A percentile compares a stretch with the other conserved stretches of the same genome.
Evolutionary conservation across 306 rosid species (phyloP).

Genomic region (Dalbergia cochinchinensis): DNA sequence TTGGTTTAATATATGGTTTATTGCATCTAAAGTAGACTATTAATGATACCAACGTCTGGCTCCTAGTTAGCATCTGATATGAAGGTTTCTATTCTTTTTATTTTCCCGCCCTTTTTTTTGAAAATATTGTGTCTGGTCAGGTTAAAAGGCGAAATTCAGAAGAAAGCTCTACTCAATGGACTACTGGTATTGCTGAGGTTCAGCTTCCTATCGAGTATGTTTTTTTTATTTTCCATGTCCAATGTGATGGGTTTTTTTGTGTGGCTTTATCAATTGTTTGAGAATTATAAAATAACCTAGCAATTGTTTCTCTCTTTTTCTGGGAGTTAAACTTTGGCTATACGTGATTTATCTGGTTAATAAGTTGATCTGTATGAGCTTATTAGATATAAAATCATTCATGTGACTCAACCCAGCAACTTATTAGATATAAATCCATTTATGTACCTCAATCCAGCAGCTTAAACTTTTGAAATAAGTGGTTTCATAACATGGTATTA

Average conservation of each 20-base stretch:
- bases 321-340: constrained; percentile 12
- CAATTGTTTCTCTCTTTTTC: background rate
- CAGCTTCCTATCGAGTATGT: constrained; percentile 98
- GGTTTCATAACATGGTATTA: no score
- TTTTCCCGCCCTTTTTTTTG: background rate
- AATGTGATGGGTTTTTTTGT: background rate
- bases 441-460: no score
- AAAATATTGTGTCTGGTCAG: constrained; percentile 53
- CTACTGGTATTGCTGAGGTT: constrained; percentile 97
- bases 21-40: background rate
- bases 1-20: constrained; percentile 1
- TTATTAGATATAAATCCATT: no score
- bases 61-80: background rate
- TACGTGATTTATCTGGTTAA: constrained; percentile 11
- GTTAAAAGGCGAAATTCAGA: constrained; percentile 91
- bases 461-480: no score
- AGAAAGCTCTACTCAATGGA: constrained; percentile 99
- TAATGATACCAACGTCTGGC: background rate
- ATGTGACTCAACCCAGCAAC: no score
- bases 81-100: background rate
- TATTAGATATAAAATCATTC: background rate
- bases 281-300: constrained; percentile 11
- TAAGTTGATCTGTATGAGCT: constrained; percentile 22
- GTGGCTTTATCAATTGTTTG: constrained; percentile 14
- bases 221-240: constrained; percentile 24